Evolutionary conservation across 164 flowering plant genomes (phyloP).

Genomic region (Tetrastigma voinierianum): DNA sequence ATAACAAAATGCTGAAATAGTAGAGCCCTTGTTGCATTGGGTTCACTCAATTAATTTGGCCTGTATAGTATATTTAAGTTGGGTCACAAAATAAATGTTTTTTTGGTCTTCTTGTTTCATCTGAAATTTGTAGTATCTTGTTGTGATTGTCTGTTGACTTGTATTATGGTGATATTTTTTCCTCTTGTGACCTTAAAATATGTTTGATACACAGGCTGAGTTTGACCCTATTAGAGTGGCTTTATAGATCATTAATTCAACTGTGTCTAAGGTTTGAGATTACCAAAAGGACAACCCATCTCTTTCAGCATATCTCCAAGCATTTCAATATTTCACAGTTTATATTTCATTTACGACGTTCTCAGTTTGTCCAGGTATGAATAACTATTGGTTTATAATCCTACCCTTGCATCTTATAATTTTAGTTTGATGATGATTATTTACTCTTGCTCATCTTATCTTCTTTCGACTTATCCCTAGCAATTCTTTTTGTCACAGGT

Average conservation of each 20-base stretch:
- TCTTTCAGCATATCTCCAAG: constrained; percentile 86
- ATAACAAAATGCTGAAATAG: too few species aligned
- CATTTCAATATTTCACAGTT: constrained; percentile 90
- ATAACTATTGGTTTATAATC: background rate
- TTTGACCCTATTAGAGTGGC: constrained; percentile 97
- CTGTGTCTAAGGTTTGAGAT: constrained; percentile 85
- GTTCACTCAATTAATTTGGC: background rate
- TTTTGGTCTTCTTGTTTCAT: constrained; percentile 1
- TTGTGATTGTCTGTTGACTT: background rate
- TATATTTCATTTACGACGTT: constrained; percentile 84
- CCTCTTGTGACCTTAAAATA: constrained; percentile 1
- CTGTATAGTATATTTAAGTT: constrained; percentile 1
- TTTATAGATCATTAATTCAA: constrained; percentile 84
- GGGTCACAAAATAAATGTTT: background rate
- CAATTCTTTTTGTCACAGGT: constrained; percentile 38
- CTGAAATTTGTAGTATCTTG: background rate
- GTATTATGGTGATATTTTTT: background rate
- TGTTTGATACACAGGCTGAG: constrained; percentile 67
- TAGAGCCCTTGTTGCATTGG: background rate
- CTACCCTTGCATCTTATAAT: background rate
- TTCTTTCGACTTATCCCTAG: constrained; percentile 1
- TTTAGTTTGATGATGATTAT: background rate
- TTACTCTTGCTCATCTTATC: background rate
- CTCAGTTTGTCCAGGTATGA: constrained; percentile 95
- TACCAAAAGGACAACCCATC: constrained; percentile 90